Conservation (phyloP, 768 basidiomycete species). For the Botryobasidium botryosum region DNA sequence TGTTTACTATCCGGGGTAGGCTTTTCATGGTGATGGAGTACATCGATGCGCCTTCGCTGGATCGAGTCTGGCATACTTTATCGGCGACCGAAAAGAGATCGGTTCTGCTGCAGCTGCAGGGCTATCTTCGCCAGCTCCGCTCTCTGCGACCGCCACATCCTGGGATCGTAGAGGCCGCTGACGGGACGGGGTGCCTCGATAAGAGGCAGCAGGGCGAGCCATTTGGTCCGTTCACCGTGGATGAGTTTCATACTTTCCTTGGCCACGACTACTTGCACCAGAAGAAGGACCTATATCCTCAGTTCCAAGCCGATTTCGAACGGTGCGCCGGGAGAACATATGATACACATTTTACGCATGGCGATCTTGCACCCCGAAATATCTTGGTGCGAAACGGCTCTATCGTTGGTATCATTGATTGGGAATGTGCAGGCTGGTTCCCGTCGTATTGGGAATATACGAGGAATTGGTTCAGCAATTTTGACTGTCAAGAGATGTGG, state of each 20-base stretch:
- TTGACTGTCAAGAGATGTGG: too few species aligned
- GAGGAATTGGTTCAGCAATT: too few species aligned
- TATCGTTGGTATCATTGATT: slow-evolving; percentile 21
- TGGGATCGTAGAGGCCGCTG: neutral
- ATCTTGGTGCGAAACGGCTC: slow-evolving; percentile 14
- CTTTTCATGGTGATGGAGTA: neutral
- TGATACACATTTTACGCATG: slow-evolving; percentile 19
- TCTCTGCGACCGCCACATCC: neutral
- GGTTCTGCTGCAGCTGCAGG: neutral
- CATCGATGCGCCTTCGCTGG: neutral
- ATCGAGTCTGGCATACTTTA: neutral
- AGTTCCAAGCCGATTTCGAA: too few species aligned
- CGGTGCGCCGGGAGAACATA: too few species aligned
- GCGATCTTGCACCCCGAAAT: slow-evolving; percentile 15
- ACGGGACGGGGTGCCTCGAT: neutral
- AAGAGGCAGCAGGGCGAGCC: too few species aligned
- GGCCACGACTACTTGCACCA: too few species aligned
- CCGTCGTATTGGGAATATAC: slow-evolving; percentile 24
- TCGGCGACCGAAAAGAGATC: neutral
- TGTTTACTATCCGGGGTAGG: too few species aligned
- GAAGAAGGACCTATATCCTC: too few species aligned
- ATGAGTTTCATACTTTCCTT: too few species aligned
- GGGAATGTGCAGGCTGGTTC: slow-evolving; percentile 23
- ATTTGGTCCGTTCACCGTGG: too few species aligned
- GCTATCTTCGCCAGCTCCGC: neutral